Evolutionary conservation across 140 eudicot species (phyloP), one percentile per base, ranked within the genome.

Genomic region (Anethum foeniculum): DNA sequence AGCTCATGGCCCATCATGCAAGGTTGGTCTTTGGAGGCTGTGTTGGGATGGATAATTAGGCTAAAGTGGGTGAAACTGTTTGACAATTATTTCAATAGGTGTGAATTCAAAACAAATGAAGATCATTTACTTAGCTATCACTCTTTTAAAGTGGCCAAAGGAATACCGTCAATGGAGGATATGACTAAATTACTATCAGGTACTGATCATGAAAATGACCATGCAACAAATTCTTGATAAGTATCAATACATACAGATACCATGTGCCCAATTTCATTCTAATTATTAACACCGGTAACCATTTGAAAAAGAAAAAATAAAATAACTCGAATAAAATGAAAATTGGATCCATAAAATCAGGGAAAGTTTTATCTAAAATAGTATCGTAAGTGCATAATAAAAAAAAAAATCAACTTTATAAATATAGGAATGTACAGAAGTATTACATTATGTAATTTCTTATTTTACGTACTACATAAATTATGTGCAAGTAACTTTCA

Each of bases 41-140:
- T 48, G 80, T n/a, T 52, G 28, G 78, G 9, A 56, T 75, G 27
- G 36, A 62, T 71, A 71, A 62, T 19, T 12, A 6, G 43, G 10
- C 62, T 6, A 23, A 75, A 75, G 81, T 77, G 81, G 85, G 64
- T 11, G 81, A 47, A 44, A 36, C 85, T 82, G 36, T 76, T 82
- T 7, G 47, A 65, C 77, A 67, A 72, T 32, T 4, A 56, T 56
- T 76, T 76, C 62, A 76, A 48, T 14, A 36, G 76, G 41, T 71
- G 41, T 71, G 76, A 71, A 71, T 1, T 47, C 52, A 47, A 47
- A 28, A 43, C 46, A 39, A 72, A 36, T 72, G 28, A 72, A 72
- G 52, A 72, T 38, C 52, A 72, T 72, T 72, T 41, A 72, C 77
- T 23, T n/a, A 41, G 48, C 77, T 30, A 72, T 72, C 77, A 72